A percentile compares a stretch with the other conserved stretches of the same genome.
Evolutionary conservation across 75 land plant genomes (phyloP).

Genomic region (Gnetum montanum): DNA sequence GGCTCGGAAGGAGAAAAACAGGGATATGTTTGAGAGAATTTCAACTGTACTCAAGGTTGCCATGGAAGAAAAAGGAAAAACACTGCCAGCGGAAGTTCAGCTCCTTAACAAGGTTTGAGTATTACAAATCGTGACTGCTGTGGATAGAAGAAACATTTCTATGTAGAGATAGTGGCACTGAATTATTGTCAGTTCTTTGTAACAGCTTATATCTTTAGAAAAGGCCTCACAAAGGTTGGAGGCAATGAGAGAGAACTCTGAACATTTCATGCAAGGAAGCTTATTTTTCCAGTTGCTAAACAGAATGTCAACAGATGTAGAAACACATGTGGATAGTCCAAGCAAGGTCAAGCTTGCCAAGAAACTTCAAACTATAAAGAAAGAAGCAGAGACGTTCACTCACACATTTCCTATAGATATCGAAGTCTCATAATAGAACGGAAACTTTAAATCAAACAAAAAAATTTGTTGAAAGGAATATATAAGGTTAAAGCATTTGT

Average conservation of each 20-base stretch:
- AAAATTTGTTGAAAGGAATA: too few relatives aligned
- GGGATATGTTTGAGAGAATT: constrained; percentile 21
- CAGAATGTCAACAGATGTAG: constrained; percentile 27
- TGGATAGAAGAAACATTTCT: not conserved
- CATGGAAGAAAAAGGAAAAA: constrained; percentile 28
- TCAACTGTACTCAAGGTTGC: constrained; percentile 23
- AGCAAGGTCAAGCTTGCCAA: constrained; percentile 15
- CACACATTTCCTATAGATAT: too few relatives aligned
- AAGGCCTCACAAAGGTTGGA: constrained; percentile 9
- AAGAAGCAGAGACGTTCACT: constrained; percentile 22
- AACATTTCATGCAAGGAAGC: constrained; percentile 15
- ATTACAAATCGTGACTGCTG: too few relatives aligned
- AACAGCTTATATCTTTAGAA: constrained; percentile 20
- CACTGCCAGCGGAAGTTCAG: constrained; percentile 35
- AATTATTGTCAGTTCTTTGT: not conserved
- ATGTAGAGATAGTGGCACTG: not conserved
- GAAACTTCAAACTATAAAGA: constrained; percentile 22
- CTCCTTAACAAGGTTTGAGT: constrained; percentile 23
- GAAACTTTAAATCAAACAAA: too few relatives aligned
- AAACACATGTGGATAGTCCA: constrained; percentile 19
- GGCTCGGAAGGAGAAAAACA: constrained; percentile 46
- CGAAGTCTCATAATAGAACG: too few relatives aligned
- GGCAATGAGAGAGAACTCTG: constrained; percentile 10
- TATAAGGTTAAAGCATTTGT: too few relatives aligned
- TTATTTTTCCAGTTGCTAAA: constrained; percentile 28